Evolutionary conservation across 495 filamentous ascomycete genomes (phyloP), one percentile per base, ranked within the genome.

Genomic region (Ramalina peruviana): DNA sequence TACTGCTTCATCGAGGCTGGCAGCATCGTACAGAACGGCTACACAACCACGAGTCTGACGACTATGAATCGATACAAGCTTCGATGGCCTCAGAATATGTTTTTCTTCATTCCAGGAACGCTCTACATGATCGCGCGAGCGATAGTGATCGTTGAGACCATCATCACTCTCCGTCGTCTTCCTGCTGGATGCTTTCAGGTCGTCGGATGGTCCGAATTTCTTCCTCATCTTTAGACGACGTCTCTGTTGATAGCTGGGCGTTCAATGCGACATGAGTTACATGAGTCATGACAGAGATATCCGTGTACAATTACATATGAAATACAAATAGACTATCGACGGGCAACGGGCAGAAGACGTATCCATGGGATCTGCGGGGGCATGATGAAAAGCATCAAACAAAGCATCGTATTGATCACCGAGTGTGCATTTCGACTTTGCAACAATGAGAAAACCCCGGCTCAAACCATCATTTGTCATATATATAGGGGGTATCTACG

Each of bases 171-270:
- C 2, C 50, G 57, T 15, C 21, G 39, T 1, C 40, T 59, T 38
- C 57, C 57, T 13, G 12, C 33, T 27, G 51, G 45, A 3, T 53
- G 41, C 21, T 59, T 50, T 54, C 37, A 50, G n/a, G 43, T 42
- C 33, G 57, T 59, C 9, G 23, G 54, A 20, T 59, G 57, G 57
- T 39, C 57, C 13, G 23, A 36, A n/a, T 40, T 59, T 6, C 26
- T 57, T 10, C 57, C 57, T n/a, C 54, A 59, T 53, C 36, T 59
- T 26, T 53, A 57, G 23, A 23, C 23, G 23, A 23, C 23, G 4
- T 23, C 23, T 23, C 4, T 23, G 4, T 23, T 23, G 2, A 23
- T 23, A 23, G 23, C 23, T 23, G 23, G 23, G 23, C 23, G 23
- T 23, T 23, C 23, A 23, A 23, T 23, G 23, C 23, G 23, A 23